Evolutionary conservation across 768 basidiomycete genomes (phyloP), one percentile per base, ranked within the genome.

Genomic region (Punctularia strigosozonata): DNA sequence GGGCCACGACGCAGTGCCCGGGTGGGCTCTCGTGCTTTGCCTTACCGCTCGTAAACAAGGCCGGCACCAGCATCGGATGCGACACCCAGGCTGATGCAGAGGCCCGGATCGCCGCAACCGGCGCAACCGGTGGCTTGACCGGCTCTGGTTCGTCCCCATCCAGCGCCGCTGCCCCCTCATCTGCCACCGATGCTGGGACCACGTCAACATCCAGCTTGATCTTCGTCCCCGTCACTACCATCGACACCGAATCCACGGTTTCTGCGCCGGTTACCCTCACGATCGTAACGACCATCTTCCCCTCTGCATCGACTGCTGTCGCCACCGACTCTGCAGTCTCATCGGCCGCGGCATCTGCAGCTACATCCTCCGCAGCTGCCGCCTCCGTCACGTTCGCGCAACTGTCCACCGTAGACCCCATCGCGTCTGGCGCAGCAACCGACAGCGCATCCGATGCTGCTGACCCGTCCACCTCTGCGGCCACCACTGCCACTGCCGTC

Each of bases 21-120:
- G 42, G 34, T 26, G 48, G 48, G 5, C 28, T 36, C 4, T 20
- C 37, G 19, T 54, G 53, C 43, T 41, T 43, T 19, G 53, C 50
- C 3, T 50, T 54, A 12, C 53, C 53, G 2, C 46, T 53, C 15
- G 47, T 53, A 20, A 54, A 54, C 37, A 36, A 39, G 19, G 24
- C 39, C 6, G 53, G 52, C 22, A 50, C 49, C 26, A 39, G 36
- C 25, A 42, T 50, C 15, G 38, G 42, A 5, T 50, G 48, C 47
- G 39, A 38, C 4, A 47, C 47, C 7, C 6, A 37, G 38, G 38
- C 28, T 4, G 48, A 50, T 42, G 49, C 48, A 3, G 22, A 22
- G 6, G 28, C 37, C 13, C 40, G 47, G 17, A 43, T 50, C 32
- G 22, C 18, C 5, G 38, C 31, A 5, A 39, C 45, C 10, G 49